phyloP scores from a whole-genome alignment of 1,284 basidiomycete genomes.

The Polyporus tsugae region DNA sequence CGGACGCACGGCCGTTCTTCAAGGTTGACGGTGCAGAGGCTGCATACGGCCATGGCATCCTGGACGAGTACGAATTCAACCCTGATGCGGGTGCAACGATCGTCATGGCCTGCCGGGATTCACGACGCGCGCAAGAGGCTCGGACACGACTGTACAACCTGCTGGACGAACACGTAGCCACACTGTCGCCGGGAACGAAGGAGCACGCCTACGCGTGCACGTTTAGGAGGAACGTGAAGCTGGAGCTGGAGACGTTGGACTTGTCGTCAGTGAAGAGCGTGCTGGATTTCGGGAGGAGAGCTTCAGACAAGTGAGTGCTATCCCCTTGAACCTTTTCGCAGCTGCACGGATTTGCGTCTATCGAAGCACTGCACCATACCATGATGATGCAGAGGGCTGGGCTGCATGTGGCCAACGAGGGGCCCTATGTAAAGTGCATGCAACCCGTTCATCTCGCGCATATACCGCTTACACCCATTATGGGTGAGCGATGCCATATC shows the following conservation, averaged over 20 bases:
- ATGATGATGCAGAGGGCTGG: too few relatives aligned
- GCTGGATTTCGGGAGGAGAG: constrained; percentile 66
- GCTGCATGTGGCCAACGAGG: too few relatives aligned
- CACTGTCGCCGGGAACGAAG: constrained; percentile 42
- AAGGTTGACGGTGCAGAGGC: constrained; percentile 25
- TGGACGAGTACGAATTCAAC: constrained; percentile 15
- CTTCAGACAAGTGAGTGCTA: constrained; percentile 61
- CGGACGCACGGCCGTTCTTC: constrained; percentile 58
- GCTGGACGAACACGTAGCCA: constrained; percentile 61
- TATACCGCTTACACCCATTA: too few relatives aligned
- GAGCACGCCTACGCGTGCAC: constrained; percentile 59
- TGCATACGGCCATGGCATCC: constrained; percentile 10
- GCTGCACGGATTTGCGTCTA: background rate
- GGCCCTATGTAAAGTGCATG: too few relatives aligned
- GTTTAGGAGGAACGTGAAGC: constrained; percentile 68
- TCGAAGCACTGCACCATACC: too few relatives aligned
- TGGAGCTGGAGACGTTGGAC: constrained; percentile 74
- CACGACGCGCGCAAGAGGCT: constrained; percentile 70
- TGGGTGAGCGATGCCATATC: too few relatives aligned
- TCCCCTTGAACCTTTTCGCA: background rate
- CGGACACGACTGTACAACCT: constrained; percentile 58
- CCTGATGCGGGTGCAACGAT: constrained; percentile 66
- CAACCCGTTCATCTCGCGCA: too few relatives aligned
- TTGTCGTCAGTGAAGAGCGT: constrained; percentile 70
- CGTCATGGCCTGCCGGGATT: constrained; percentile 84